Evolutionary conservation across 129 eudicot species (phyloP).

Genomic region (Silybum marianum): DNA sequence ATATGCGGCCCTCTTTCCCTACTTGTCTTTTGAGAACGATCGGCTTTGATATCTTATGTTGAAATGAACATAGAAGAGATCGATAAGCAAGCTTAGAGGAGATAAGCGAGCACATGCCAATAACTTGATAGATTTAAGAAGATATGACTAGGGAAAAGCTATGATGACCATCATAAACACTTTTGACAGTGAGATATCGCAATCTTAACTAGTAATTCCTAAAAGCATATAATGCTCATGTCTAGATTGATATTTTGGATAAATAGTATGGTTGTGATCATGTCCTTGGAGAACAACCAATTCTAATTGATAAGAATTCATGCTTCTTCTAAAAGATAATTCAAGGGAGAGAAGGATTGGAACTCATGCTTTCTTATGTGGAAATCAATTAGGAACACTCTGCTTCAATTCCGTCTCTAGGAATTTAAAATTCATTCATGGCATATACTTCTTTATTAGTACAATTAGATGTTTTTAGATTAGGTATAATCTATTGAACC

Average conservation of each 20-base stretch:
- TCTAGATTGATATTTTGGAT: neutral
- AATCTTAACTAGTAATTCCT: slow-evolving; percentile 1
- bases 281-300: neutral
- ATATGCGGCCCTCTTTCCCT: neutral
- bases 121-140: neutral
- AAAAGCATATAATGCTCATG: neutral
- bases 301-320: neutral
- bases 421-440: slow-evolving; percentile 21
- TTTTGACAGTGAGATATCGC: neutral
- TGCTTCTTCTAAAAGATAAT: neutral
- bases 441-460: slow-evolving; percentile 20
- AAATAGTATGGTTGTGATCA: neutral
- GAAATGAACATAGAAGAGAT: neutral
- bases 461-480: slow-evolving; percentile 24
- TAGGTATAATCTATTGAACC: slow-evolving; percentile 8
- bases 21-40: neutral
- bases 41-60: neutral
- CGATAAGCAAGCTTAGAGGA: neutral
- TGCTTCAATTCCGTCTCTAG: neutral
- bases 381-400: slow-evolving; percentile 14
- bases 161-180: slow-evolving; percentile 15
- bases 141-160: neutral
- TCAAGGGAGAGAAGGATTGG: neutral
- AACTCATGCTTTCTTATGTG: slow-evolving; percentile 1
- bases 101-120: neutral